Percentiles rank a stretch among this genome's conserved stretches.
These are phyloP conservation scores for Ophiostoma ips DNA, from an alignment of 2,329 filamentous ascomycete species.

Conservation along the genomic window DNA sequence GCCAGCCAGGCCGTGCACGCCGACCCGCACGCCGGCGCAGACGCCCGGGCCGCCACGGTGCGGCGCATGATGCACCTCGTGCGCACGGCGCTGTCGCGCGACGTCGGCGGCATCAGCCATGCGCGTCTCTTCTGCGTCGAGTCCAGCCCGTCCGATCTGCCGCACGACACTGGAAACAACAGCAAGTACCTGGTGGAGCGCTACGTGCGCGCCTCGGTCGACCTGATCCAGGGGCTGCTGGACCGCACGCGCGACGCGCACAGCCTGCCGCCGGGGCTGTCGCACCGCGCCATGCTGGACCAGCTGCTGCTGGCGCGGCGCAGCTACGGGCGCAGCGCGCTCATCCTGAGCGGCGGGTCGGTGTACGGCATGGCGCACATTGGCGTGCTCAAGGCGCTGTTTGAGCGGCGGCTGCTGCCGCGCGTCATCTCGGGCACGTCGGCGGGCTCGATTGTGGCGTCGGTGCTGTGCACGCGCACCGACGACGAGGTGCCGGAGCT, in stretches of 20 bases:
- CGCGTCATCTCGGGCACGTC: slow-evolving; percentile 81
- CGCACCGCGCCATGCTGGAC: slow-evolving; percentile 48
- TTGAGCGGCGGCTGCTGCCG: slow-evolving; percentile 60
- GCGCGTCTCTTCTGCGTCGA: slow-evolving; percentile 49
- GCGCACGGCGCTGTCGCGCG: slow-evolving; percentile 64
- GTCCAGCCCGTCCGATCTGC: no score
- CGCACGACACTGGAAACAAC: slow-evolving; percentile 38
- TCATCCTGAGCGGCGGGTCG: slow-evolving; percentile 72
- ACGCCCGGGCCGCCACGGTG: background rate
- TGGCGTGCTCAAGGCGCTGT: slow-evolving; percentile 71
- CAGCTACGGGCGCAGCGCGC: slow-evolving; percentile 70
- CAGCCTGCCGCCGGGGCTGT: slow-evolving; percentile 36
- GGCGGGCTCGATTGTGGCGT: slow-evolving; percentile 73
- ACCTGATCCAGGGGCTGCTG: slow-evolving; percentile 59
- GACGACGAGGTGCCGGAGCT: slow-evolving; percentile 64
- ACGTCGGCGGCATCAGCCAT: slow-evolving; percentile 77
- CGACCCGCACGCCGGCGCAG: background rate
- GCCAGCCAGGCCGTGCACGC: background rate
- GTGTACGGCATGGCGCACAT: slow-evolving; percentile 91
- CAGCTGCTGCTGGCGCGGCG: slow-evolving; percentile 59
- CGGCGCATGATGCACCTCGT: slow-evolving; percentile 67
- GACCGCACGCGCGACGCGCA: slow-evolving; percentile 34
- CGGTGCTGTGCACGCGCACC: slow-evolving; percentile 63
- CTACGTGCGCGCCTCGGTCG: slow-evolving; percentile 68
- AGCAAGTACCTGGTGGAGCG: slow-evolving; percentile 78